A percentile compares a stretch with the other conserved stretches of the same genome.
These are phyloP conservation scores for Rhodotorula toruloides DNA, from an alignment of 768 basidiomycete species.

Conservation along the genomic window DNA sequence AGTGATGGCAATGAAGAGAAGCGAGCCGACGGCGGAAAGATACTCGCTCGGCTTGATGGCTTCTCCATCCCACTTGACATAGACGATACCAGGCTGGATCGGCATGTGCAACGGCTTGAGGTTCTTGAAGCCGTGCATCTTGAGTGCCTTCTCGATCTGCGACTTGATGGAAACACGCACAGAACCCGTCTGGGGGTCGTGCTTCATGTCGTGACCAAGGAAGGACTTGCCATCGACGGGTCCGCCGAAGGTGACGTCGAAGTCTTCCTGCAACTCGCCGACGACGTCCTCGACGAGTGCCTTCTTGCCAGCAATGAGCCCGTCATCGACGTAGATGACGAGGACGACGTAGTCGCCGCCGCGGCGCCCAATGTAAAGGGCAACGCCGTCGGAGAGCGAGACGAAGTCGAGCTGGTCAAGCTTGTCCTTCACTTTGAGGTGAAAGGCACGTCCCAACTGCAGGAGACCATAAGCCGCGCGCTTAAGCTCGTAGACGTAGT, in stretches of 20 bases:
- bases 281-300: no score
- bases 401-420: background rate
- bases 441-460: background rate
- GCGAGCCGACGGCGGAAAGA: background rate
- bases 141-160: background rate
- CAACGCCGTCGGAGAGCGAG: background rate
- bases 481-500: background rate
- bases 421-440: background rate
- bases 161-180: background rate
- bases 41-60: background rate
- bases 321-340: conserved; percentile 21
- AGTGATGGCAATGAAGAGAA: background rate
- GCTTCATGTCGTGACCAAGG: conserved; percentile 38
- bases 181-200: background rate
- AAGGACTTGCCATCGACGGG: conserved; percentile 40
- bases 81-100: background rate
- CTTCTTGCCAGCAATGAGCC: no score
- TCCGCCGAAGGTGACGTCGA: background rate
- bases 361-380: background rate
- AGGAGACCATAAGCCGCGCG: background rate
- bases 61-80: background rate
- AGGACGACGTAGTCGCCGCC: background rate
- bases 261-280: background rate
- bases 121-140: background rate
- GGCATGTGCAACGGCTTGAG: background rate